These are phyloP conservation scores for Debaryomycetaceae sp. DNA, from an alignment of 1,139 yeast species.

Conservation along the genomic window DNA sequence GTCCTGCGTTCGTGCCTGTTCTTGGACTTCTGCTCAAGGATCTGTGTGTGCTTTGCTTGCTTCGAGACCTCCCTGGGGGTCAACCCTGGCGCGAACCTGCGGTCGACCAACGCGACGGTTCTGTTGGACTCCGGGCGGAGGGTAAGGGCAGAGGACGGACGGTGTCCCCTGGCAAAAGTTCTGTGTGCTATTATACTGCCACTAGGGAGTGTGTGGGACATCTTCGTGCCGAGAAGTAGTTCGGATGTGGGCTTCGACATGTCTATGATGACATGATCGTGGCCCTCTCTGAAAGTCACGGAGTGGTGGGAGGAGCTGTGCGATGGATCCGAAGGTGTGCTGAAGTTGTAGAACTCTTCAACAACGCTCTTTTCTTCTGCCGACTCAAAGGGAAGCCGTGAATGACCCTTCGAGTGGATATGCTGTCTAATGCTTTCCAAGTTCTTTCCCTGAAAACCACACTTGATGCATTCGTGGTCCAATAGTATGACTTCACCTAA, in stretches of 20 bases:
- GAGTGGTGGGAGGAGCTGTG: constrained; percentile 14
- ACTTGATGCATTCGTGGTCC: constrained; percentile 49
- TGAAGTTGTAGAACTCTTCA: constrained; percentile 43
- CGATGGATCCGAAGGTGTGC: constrained; percentile 12
- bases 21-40: constrained; percentile 20
- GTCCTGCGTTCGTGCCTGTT: constrained; percentile 24
- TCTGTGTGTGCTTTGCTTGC: constrained; percentile 32
- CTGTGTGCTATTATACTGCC: constrained; percentile 50
- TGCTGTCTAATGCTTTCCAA: constrained; percentile 53
- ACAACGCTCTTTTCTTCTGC: constrained; percentile 39
- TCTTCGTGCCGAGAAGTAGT: constrained; percentile 5
- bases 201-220: constrained; percentile 37
- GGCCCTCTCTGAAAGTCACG: constrained; percentile 18
- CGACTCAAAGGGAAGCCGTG: constrained; percentile 51
- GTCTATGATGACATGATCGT: constrained; percentile 12
- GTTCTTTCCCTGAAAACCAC: constrained; percentile 51
- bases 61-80: constrained; percentile 25
- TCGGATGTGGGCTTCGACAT: constrained; percentile 9
- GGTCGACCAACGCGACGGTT: constrained; percentile 38
- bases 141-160: constrained; percentile 29
- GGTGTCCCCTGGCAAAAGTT: constrained; percentile 40
- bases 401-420: constrained; percentile 49
- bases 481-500: constrained; percentile 41
- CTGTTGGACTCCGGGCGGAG: constrained; percentile 25
- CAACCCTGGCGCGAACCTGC: constrained; percentile 41